phyloP scores from a whole-genome alignment of 306 rosid species.

The Herpetospermum pedunculosum region DNA sequence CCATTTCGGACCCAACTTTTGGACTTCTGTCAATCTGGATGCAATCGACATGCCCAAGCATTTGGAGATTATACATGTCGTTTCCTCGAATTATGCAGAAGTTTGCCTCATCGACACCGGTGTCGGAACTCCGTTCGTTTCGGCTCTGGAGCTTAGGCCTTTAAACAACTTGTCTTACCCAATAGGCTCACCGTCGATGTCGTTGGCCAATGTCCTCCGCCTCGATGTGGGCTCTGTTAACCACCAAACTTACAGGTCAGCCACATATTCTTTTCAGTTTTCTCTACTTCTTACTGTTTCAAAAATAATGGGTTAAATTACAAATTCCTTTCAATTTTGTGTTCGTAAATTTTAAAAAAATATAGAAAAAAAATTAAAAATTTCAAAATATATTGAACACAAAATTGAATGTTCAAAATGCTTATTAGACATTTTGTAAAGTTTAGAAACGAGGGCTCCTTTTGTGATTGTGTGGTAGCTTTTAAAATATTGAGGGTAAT shows the following conservation, averaged over 20 bases:
- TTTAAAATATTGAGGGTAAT: too few relatives aligned
- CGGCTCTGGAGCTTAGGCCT: conserved; percentile 30
- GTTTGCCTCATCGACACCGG: conserved; percentile 27
- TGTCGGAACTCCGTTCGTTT: conserved; percentile 28
- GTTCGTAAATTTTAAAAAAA: too few relatives aligned
- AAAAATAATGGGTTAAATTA: too few relatives aligned
- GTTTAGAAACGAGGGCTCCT: too few relatives aligned
- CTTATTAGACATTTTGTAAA: too few relatives aligned
- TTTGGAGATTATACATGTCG: conserved; percentile 26
- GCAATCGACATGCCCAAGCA: not conserved
- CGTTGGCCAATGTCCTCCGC: conserved; percentile 12
- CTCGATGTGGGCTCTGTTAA: conserved; percentile 20
- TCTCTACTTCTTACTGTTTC: too few relatives aligned
- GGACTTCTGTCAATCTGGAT: conserved; percentile 14
- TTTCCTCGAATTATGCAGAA: conserved; percentile 9
- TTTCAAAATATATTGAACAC: too few relatives aligned
- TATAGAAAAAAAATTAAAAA: too few relatives aligned
- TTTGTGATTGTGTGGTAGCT: too few relatives aligned
- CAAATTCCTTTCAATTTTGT: too few relatives aligned
- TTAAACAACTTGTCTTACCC: conserved; percentile 8
- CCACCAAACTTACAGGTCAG: conserved; percentile 28
- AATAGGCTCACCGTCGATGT: not conserved
- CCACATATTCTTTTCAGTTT: not conserved
- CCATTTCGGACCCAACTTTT: conserved; percentile 25
- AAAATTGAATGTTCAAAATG: too few relatives aligned